Conservation (phyloP, 1,139 yeast species). For the Sugiyamaella xylanicola region DNA sequence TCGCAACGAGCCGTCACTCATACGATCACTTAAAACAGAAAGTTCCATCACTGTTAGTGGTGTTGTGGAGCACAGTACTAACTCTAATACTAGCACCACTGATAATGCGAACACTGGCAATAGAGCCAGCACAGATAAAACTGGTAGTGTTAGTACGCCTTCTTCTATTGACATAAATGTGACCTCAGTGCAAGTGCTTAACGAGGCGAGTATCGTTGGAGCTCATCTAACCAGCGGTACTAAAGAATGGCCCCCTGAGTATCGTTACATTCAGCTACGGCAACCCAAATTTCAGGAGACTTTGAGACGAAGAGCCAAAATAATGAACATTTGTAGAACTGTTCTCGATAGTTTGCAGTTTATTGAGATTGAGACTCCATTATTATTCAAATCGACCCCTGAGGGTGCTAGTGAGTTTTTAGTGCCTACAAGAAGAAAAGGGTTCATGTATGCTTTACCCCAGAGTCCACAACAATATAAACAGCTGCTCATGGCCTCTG, state of each 20-base stretch:
- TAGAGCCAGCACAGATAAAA: no score
- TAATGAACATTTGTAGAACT: conserved; percentile 58
- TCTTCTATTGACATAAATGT: conserved; percentile 71
- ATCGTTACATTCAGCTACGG: conserved; percentile 78
- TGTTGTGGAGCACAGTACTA: conserved; percentile 39
- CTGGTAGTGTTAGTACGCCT: no score
- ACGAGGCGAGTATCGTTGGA: conserved; percentile 66
- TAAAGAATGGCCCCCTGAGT: conserved; percentile 68
- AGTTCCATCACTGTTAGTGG: conserved; percentile 79
- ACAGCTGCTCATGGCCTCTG: conserved; percentile 92
- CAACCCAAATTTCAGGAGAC: conserved; percentile 61
- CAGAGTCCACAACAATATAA: conserved; percentile 98
- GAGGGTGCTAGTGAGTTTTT: conserved; percentile 97
- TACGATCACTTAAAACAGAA: conserved; percentile 62
- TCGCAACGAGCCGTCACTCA: conserved; percentile 48
- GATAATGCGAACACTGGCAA: no score
- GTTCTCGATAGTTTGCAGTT: conserved; percentile 54
- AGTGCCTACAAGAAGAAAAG: conserved; percentile 77
- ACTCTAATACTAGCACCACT: conserved; percentile 42
- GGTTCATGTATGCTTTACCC: conserved; percentile 80
- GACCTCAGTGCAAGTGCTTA: conserved; percentile 56
- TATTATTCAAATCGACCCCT: conserved; percentile 91
- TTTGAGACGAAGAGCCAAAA: conserved; percentile 61
- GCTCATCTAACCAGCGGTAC: conserved; percentile 65
- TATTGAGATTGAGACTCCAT: conserved; percentile 88